Evolutionary conservation across 129 eudicot genomes (phyloP), one percentile per base, ranked within the genome.

Genomic region (Flaveria linearis): DNA sequence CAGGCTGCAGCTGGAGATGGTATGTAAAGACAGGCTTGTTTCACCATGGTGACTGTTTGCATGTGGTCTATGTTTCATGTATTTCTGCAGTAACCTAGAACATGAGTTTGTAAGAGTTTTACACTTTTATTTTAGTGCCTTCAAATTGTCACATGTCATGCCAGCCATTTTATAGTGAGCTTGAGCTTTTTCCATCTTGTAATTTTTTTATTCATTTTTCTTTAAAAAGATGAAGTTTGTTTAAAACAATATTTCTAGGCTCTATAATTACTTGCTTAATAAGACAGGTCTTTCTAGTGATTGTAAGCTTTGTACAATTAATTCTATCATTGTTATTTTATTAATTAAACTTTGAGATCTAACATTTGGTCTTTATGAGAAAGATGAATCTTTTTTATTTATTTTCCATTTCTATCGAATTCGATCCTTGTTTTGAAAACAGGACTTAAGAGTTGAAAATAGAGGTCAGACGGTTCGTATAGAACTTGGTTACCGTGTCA

Each of bases 101-200:
- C 65, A 71, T 51, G 42, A 55, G 61, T 83, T 23, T 87, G 82
- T 82, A 79, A 69, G 80, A 46, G 76, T 51, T 68, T 73, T 68
- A 76, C 82, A 84, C 70, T 77, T 72, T 69, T 76, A 65, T 53
- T 74, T 82, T 66, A 63, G 64, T 73, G 50, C 66, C 15, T 72
- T 79, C 49, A 46, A 30, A 60, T 11, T n/a, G 16, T 58, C 33
- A 58, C 13, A 22, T 73, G 64, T 76, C 69, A 82, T 76, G 58
- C 83, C 83, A 79, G 83, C 83, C 72, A 51, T 20, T 45, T 77
- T 53, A 73, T 75, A 79, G 82, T 77, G 85, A 78, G 82, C 80
- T 84, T 82, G 81, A 72, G 83, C 83, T 72, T 63, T 43, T 63
- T 61, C 26, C 33, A 23, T 70, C 68, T 49, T 47, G 22, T 49